Evolutionary conservation across 164 flowering plant genomes (phyloP).

Genomic region (Liriodendron chinense): DNA sequence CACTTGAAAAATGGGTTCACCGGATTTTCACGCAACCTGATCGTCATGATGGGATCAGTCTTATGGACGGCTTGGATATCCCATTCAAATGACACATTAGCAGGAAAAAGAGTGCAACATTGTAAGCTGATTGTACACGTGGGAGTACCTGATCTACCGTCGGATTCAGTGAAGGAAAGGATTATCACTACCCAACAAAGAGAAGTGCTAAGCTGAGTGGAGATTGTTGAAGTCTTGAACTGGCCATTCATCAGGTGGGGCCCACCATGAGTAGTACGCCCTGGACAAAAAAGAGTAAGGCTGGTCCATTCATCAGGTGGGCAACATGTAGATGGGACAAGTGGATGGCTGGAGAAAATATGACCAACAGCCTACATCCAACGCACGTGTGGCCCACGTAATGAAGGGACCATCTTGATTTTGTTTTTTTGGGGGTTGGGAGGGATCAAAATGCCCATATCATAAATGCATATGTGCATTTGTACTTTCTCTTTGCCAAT

Average conservation of each 20-base stretch:
- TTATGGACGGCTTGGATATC: not conserved
- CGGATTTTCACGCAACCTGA: no score
- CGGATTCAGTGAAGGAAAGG: not conserved
- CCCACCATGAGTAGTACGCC: not conserved
- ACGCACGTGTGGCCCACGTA: not conserved
- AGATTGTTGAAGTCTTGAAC: not conserved
- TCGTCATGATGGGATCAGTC: no score
- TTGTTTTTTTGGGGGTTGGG: not conserved
- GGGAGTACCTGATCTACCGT: not conserved
- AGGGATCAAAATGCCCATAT: no score
- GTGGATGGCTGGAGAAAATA: not conserved
- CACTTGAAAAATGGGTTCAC: not conserved
- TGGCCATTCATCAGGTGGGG: not conserved
- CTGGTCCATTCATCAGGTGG: not conserved
- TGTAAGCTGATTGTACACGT: not conserved
- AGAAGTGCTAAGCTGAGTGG: not conserved
- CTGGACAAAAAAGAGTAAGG: no score
- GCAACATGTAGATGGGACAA: not conserved
- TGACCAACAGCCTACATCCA: not conserved
- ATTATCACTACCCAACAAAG: not conserved
- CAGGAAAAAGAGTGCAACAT: not conserved
- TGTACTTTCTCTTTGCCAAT: no score
- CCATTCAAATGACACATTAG: not conserved
- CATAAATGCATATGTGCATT: no score
- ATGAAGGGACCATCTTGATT: not conserved